Evolutionary conservation across 345 rosid genomes (phyloP).

Genomic region (Hevea brasiliensis): DNA sequence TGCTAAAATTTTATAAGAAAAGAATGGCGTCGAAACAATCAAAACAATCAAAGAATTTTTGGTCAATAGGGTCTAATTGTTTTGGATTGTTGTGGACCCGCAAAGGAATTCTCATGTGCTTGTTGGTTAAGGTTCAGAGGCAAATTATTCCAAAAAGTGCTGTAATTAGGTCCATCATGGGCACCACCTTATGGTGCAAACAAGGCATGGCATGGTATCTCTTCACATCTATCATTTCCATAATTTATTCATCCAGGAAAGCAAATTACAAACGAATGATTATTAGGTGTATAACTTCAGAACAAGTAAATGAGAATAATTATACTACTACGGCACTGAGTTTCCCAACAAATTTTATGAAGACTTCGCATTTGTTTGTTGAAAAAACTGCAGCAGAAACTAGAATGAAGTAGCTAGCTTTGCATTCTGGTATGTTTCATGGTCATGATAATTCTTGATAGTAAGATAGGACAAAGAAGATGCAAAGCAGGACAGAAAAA

Average conservation of each 20-base stretch:
- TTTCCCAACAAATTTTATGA: neutral
- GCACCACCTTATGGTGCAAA: neutral
- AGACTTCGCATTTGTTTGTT: neutral
- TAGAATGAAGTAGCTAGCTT: too few relatives aligned
- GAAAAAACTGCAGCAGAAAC: neutral
- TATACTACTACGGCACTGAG: neutral
- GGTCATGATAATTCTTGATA: neutral
- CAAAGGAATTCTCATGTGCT: slow-evolving; percentile 20
- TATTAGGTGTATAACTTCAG: neutral
- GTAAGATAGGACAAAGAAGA: neutral
- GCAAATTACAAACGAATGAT: neutral
- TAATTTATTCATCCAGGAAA: neutral
- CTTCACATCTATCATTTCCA: neutral
- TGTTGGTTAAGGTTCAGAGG: slow-evolving; percentile 20
- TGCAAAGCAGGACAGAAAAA: slow-evolving; percentile 15
- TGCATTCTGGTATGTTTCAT: neutral
- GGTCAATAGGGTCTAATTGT: neutral
- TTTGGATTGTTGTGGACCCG: slow-evolving; percentile 15
- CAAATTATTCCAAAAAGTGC: slow-evolving; percentile 21
- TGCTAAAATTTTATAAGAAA: neutral
- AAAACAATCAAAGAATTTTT: neutral
- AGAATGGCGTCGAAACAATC: slow-evolving; percentile 1
- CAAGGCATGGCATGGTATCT: neutral
- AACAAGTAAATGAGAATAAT: neutral
- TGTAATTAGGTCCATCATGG: slow-evolving; percentile 6